Percentiles rank a stretch among this genome's conserved stretches.
Evolutionary conservation across 176 grass and related monocot genomes (phyloP).

Genomic region (Cenchrus purpureus): DNA sequence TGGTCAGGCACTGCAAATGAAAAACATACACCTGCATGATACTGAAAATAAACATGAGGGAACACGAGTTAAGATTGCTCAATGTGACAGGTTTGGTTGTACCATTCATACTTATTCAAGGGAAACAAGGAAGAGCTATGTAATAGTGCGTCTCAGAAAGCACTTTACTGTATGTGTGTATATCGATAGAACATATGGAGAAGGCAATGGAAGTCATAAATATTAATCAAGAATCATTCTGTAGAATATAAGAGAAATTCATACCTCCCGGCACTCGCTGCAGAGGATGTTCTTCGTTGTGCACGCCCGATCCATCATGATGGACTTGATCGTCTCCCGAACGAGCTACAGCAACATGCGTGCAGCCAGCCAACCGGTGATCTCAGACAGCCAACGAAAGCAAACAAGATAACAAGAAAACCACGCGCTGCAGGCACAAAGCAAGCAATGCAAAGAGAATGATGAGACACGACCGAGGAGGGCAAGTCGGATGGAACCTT

Average conservation of each 20-base stretch:
- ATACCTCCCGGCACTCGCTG: slow-evolving; percentile 22
- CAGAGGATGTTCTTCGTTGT: slow-evolving; percentile 38
- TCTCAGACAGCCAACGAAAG: background rate
- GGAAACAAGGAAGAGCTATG: background rate
- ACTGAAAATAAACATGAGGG: background rate
- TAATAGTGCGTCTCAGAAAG: background rate
- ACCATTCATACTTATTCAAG: background rate
- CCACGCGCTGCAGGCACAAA: background rate
- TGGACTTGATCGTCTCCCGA: slow-evolving; percentile 20
- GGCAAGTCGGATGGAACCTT: slow-evolving; percentile 10
- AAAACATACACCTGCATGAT: background rate
- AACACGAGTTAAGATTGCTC: background rate
- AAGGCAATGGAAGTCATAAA: background rate
- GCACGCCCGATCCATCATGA: background rate
- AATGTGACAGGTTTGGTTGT: background rate
- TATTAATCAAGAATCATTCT: background rate
- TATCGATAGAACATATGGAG: background rate
- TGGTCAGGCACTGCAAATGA: background rate
- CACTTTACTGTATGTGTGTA: background rate
- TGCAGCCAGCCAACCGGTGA: background rate
- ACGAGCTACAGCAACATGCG: slow-evolving; percentile 46
- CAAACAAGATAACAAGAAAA: background rate
- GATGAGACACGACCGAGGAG: background rate
- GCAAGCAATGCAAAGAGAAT: background rate
- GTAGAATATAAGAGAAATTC: background rate